These are phyloP conservation scores for Sporisorium exsertum DNA, from an alignment of 1,284 basidiomycete genomes.

Conservation along the genomic window DNA sequence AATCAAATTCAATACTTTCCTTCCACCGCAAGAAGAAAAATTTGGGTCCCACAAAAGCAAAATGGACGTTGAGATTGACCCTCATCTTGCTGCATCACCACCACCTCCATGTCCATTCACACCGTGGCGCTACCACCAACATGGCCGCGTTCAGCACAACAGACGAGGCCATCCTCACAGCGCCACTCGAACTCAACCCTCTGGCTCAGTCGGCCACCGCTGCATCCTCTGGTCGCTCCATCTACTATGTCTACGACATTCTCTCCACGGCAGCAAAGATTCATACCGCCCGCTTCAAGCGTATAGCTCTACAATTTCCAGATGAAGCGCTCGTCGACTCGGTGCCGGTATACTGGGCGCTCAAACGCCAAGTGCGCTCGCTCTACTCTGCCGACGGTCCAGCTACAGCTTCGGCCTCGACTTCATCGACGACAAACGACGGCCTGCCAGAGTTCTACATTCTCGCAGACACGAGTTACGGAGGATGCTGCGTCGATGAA, in stretches of 20 bases:
- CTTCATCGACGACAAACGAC: conserved; percentile 1
- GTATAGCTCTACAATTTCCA: conserved; percentile 87
- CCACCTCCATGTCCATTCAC: neutral
- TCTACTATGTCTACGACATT: conserved; percentile 62
- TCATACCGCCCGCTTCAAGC: conserved; percentile 29
- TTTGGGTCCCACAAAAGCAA: conserved; percentile 9
- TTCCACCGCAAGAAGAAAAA: conserved; percentile 14
- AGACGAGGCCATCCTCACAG: conserved; percentile 63
- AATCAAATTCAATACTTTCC: conserved; percentile 2
- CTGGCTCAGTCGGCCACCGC: conserved; percentile 58
- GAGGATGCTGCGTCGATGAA: conserved; percentile 97
- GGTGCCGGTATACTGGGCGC: conserved; percentile 82
- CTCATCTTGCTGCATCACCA: neutral
- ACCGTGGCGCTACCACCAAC: neutral
- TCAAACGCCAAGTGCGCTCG: conserved; percentile 74
- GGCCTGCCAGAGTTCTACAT: conserved; percentile 76
- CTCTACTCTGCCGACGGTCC: conserved; percentile 9
- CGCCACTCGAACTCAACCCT: conserved; percentile 54
- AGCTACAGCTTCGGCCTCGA: conserved; percentile 2
- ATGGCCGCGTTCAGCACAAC: conserved; percentile 62
- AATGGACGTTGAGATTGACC: neutral
- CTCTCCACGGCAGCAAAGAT: conserved; percentile 47
- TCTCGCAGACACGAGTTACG: conserved; percentile 95
- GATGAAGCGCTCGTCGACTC: conserved; percentile 90
- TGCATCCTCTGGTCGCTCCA: conserved; percentile 40